Evolutionary conservation across 23 red algal genomes (phyloP).

Genomic region (Gracilariopsis chorda): DNA sequence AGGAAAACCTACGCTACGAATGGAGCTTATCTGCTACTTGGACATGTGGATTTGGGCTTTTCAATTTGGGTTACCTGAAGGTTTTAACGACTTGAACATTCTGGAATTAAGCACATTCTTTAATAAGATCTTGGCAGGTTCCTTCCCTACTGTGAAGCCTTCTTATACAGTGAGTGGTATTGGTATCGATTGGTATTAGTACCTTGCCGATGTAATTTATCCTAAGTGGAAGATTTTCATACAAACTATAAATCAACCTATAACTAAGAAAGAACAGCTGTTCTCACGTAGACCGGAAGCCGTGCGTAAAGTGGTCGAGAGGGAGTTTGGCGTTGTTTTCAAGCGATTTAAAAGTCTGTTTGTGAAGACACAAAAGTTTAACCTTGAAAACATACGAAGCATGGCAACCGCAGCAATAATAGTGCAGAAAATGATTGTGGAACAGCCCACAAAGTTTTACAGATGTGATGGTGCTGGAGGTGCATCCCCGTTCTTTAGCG

Average conservation of each 20-base stretch:
- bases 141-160: background rate
- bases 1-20: background rate
- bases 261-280: too few relatives aligned
- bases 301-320: too few relatives aligned
- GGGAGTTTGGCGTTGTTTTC: too few relatives aligned
- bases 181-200: constrained; percentile 12
- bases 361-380: too few relatives aligned
- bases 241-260: background rate
- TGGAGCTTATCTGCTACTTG: constrained; percentile 11
- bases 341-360: too few relatives aligned
- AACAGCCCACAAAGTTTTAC: too few relatives aligned
- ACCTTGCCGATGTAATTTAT: constrained; percentile 5
- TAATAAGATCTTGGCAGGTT: background rate
- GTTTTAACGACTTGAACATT: constrained; percentile 25
- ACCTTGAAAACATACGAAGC: too few relatives aligned
- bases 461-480: too few relatives aligned
- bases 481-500: too few relatives aligned
- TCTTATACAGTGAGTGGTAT: background rate
- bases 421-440: too few relatives aligned
- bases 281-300: too few relatives aligned
- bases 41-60: constrained; percentile 30
- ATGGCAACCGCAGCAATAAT: too few relatives aligned
- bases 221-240: constrained; percentile 10
- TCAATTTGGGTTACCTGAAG: background rate
- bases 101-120: background rate